Percentiles rank a stretch among this genome's conserved stretches.
Conservation (phyloP, 1,284 basidiomycete genomes). For the Phaffia rhodozyma region DNA sequence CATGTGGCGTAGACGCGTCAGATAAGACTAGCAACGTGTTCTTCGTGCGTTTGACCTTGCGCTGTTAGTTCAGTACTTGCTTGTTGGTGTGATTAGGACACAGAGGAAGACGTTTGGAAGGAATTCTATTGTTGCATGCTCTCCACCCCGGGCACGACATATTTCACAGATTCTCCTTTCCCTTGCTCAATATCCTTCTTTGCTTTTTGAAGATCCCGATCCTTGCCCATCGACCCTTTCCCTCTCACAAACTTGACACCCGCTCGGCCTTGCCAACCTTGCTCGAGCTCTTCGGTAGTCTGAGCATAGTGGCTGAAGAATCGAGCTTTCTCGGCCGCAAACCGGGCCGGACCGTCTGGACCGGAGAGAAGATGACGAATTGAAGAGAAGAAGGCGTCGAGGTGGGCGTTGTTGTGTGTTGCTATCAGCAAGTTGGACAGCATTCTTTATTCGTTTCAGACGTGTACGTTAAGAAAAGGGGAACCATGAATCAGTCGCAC, state of each 20-base stretch:
- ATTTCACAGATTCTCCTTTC: too few relatives aligned
- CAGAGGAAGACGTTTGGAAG: too few relatives aligned
- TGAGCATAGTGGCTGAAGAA: neutral
- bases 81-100: too few relatives aligned
- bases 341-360: neutral
- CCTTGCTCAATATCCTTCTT: too few relatives aligned
- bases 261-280: neutral
- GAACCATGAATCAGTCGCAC: neutral
- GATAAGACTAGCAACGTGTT: too few relatives aligned
- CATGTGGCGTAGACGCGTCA: too few relatives aligned
- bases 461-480: too few relatives aligned
- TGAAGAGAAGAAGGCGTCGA: neutral
- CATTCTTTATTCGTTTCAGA: neutral
- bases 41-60: too few relatives aligned
- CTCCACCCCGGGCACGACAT: too few relatives aligned
- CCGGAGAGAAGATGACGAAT: neutral
- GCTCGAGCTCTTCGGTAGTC: neutral
- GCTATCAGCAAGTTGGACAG: neutral
- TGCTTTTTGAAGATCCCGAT: neutral
- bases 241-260: slow-evolving; percentile 6
- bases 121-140: too few relatives aligned
- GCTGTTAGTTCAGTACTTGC: too few relatives aligned
- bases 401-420: slow-evolving; percentile 4
- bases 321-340: neutral
- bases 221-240: slow-evolving; percentile 7